These are phyloP conservation scores for Canna indica DNA, from an alignment of 176 grass and related monocot genomes.

Conservation along the genomic window DNA sequence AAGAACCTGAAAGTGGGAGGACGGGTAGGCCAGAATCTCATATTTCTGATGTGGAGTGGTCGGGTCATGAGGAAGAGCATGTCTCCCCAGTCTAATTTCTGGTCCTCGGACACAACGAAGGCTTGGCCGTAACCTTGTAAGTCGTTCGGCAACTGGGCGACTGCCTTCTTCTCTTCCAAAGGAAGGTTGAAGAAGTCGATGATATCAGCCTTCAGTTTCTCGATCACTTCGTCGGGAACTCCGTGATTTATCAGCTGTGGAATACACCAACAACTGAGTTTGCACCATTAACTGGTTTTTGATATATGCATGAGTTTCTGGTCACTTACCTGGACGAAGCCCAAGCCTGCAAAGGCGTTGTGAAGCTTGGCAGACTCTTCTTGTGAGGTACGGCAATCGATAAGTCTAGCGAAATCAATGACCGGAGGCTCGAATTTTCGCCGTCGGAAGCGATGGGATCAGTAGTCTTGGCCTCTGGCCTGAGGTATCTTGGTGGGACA, in stretches of 20 bases:
- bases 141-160: slow-evolving; percentile 23
- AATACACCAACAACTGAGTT: background rate
- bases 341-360: background rate
- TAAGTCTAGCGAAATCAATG: background rate
- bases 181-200: slow-evolving; percentile 28
- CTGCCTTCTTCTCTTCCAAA: slow-evolving; percentile 21
- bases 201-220: slow-evolving; percentile 19
- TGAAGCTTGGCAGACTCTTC: background rate
- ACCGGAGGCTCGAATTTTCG: background rate
- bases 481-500: slow-evolving; percentile 23
- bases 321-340: background rate
- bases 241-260: slow-evolving; percentile 30
- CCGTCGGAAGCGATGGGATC: background rate
- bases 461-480: background rate
- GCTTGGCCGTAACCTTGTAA: slow-evolving; percentile 51
- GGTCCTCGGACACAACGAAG: slow-evolving; percentile 52
- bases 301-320: background rate
- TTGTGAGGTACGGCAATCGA: background rate
- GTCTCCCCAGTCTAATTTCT: slow-evolving; percentile 67
- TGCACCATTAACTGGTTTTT: background rate
- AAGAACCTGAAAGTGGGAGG: slow-evolving; percentile 29
- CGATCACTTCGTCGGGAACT: slow-evolving; percentile 12
- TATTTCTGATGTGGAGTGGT: slow-evolving; percentile 21
- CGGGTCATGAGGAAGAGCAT: slow-evolving; percentile 25
- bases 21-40: slow-evolving; percentile 37